Evolutionary conservation across 441 rosid species (phyloP).

Genomic region (Pelargonium fulgidum): DNA sequence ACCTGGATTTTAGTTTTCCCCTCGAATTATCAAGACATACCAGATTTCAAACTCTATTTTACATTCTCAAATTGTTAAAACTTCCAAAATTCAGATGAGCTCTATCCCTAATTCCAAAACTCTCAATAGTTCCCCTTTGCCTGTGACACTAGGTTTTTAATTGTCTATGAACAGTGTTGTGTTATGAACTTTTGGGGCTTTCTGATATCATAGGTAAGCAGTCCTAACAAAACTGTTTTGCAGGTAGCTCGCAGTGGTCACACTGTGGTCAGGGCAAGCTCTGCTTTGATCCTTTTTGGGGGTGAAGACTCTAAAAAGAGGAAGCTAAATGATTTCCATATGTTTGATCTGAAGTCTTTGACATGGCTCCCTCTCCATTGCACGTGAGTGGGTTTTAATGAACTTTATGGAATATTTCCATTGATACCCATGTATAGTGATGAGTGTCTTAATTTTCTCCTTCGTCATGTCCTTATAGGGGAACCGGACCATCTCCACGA

Average conservation of each 20-base stretch:
- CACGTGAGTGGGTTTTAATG: constrained; percentile 53
- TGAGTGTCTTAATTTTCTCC: background rate
- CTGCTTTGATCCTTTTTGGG: constrained; percentile 74
- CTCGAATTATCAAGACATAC: background rate
- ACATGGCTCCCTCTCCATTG: constrained; percentile 96
- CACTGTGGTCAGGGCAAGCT: constrained; percentile 74
- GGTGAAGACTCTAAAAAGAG: constrained; percentile 90
- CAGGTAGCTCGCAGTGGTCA: constrained; percentile 90
- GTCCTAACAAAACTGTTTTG: constrained; percentile 17
- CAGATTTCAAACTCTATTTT: background rate
- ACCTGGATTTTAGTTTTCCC: background rate
- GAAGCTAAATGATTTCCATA: constrained; percentile 86
- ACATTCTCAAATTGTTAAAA: background rate
- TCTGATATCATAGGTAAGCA: background rate
- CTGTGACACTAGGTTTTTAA: background rate
- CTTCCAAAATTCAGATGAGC: background rate
- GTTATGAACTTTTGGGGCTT: background rate
- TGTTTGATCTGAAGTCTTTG: constrained; percentile 88
- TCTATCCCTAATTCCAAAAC: background rate
- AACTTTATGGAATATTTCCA: constrained; percentile 5
- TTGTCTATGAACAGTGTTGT: background rate
- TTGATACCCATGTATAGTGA: background rate
- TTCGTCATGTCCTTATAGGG: constrained; percentile 39
- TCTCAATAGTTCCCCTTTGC: background rate
- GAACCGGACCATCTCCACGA: constrained; percentile 84